These are phyloP conservation scores for Pholiota conissans DNA, from an alignment of 768 basidiomycete genomes.

Conservation along the genomic window DNA sequence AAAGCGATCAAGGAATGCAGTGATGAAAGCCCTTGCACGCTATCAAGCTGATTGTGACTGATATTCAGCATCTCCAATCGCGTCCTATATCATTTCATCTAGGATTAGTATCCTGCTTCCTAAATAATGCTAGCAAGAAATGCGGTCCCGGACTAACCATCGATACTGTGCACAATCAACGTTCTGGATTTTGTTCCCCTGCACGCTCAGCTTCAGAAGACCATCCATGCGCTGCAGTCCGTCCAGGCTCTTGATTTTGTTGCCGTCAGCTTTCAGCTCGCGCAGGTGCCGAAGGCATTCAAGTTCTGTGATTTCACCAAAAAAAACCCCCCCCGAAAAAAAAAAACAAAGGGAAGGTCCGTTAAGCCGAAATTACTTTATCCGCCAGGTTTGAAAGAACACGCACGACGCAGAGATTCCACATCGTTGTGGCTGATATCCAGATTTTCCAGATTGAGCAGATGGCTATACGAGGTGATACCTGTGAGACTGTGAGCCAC, in stretches of 20 bases:
- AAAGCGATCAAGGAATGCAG: conserved; percentile 67
- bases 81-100: conserved; percentile 33
- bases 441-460: conserved; percentile 82
- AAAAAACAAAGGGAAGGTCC: neutral
- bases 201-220: conserved; percentile 81
- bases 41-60: conserved; percentile 69
- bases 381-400: conserved; percentile 13
- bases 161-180: conserved; percentile 61
- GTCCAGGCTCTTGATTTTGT: conserved; percentile 70
- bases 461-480: conserved; percentile 85
- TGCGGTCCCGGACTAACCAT: conserved; percentile 55
- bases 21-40: conserved; percentile 58
- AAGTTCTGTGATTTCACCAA: conserved; percentile 64
- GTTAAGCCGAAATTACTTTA: conserved; percentile 12
- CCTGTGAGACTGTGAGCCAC: conserved; percentile 63
- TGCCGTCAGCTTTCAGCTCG: conserved; percentile 89
- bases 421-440: conserved; percentile 91
- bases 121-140: neutral
- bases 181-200: conserved; percentile 66
- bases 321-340: neutral
- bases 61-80: conserved; percentile 77
- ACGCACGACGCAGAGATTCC: conserved; percentile 84
- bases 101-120: neutral
- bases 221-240: conserved; percentile 80
- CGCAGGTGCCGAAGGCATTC: conserved; percentile 81